Conservation (phyloP, 1,284 basidiomycete species). For the Melampsora abietis-canadensis region DNA sequence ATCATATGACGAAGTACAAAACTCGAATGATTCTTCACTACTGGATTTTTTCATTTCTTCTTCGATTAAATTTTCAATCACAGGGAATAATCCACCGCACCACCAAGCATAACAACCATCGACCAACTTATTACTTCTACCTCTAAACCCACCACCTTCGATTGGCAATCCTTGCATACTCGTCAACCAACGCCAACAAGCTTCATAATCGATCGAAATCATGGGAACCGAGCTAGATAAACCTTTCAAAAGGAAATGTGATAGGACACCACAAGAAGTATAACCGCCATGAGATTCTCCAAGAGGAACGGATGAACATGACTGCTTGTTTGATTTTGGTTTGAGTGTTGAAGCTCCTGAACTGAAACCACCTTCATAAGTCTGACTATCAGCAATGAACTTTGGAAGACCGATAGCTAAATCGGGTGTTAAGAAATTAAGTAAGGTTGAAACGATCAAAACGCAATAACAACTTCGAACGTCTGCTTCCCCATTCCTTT, state of each 20-base stretch:
- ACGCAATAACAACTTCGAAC: constrained; percentile 79
- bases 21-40: not conserved
- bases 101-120: constrained; percentile 99
- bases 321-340: constrained; percentile 48
- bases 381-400: constrained; percentile 65
- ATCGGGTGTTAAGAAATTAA: constrained; percentile 81
- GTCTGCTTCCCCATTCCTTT: constrained; percentile 84
- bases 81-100: constrained; percentile 80
- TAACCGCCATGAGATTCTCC: constrained; percentile 98
- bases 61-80: constrained; percentile 68
- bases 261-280: constrained; percentile 84
- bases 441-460: constrained; percentile 65
- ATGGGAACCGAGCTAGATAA: constrained; percentile 6
- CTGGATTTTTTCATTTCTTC: not conserved
- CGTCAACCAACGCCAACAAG: constrained; percentile 10
- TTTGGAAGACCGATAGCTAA: constrained; percentile 59
- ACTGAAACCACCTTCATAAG: constrained; percentile 94
- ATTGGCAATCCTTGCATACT: constrained; percentile 72
- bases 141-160: constrained; percentile 88
- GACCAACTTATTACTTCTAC: constrained; percentile 93
- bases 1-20: constrained; percentile 49
- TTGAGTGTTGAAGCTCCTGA: constrained; percentile 56
- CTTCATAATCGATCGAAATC: constrained; percentile 16
- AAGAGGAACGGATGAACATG: constrained; percentile 57
- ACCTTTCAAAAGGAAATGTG: constrained; percentile 63